Conservation (phyloP, 768 basidiomycete genomes). For the Leccinum obscurum region DNA sequence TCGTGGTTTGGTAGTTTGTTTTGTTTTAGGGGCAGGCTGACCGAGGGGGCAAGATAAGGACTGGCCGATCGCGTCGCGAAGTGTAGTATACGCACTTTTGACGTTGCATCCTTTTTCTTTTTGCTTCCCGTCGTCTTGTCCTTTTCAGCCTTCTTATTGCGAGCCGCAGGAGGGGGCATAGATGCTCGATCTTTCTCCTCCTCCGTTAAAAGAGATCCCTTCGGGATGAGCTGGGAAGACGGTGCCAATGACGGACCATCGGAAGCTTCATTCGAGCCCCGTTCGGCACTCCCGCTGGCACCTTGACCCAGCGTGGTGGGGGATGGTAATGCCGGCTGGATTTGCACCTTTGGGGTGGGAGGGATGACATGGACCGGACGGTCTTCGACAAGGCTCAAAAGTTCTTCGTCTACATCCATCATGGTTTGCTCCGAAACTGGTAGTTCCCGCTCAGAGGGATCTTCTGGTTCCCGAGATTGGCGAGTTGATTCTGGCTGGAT, state of each 20-base stretch:
- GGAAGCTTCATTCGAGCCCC: slow-evolving; percentile 1
- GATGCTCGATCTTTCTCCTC: slow-evolving; percentile 47
- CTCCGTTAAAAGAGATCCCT: slow-evolving; percentile 14
- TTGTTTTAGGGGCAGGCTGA: slow-evolving; percentile 28
- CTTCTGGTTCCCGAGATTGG: slow-evolving; percentile 12
- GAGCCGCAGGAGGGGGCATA: slow-evolving; percentile 52
- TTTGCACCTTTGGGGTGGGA: slow-evolving; percentile 1
- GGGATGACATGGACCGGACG: slow-evolving; percentile 16
- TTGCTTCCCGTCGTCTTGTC: slow-evolving; percentile 35
- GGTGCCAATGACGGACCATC: slow-evolving; percentile 2
- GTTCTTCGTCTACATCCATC: slow-evolving; percentile 58
- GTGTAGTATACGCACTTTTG: slow-evolving; percentile 20
- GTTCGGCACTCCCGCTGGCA: not conserved
- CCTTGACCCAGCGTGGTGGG: not conserved
- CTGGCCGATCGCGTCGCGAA: not conserved
- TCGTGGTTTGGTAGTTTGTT: slow-evolving; percentile 34
- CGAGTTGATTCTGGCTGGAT: slow-evolving; percentile 6
- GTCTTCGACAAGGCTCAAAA: slow-evolving; percentile 70
- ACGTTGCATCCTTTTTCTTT: slow-evolving; percentile 32
- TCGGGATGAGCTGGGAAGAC: slow-evolving; percentile 10
- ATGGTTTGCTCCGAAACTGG: slow-evolving; percentile 26
- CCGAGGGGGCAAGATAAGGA: not conserved
- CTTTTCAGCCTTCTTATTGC: slow-evolving; percentile 28
- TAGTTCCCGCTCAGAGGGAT: slow-evolving; percentile 5
- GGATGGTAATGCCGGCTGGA: slow-evolving; percentile 1